phyloP scores from a whole-genome alignment of 2,329 filamentous ascomycete genomes.

The Stachybotrys echinatus region DNA sequence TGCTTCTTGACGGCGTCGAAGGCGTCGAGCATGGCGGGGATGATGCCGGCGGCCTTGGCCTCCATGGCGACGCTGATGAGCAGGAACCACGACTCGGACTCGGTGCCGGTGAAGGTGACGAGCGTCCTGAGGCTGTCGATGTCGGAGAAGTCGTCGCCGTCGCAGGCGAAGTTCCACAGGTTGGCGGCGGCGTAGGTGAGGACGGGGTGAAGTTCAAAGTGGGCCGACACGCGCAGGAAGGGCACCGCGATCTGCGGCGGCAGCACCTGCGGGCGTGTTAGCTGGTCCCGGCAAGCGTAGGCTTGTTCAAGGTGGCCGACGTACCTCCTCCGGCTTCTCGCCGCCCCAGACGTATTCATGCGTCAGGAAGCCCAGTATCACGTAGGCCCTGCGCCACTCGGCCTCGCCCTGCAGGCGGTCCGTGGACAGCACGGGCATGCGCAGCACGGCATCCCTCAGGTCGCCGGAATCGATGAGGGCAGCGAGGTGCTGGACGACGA shows the following conservation, averaged over 20 bases:
- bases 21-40: constrained; percentile 73
- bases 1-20: constrained; percentile 61
- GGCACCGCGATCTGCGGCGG: constrained; percentile 75
- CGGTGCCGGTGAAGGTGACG: constrained; percentile 80
- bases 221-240: constrained; percentile 63
- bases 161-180: constrained; percentile 81
- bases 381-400: constrained; percentile 80
- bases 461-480: constrained; percentile 57
- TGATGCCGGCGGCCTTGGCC: constrained; percentile 66
- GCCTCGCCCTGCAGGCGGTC: constrained; percentile 55
- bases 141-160: constrained; percentile 48
- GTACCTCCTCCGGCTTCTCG: constrained; percentile 65
- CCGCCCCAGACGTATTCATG: constrained; percentile 92
- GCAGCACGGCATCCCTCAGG: constrained; percentile 57
- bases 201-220: constrained; percentile 77
- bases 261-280: constrained; percentile 40
- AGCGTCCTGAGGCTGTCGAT: constrained; percentile 67
- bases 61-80: constrained; percentile 88
- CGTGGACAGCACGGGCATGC: constrained; percentile 66
- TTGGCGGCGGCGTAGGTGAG: constrained; percentile 86
- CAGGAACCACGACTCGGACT: constrained; percentile 94
- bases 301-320: not conserved
- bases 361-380: constrained; percentile 70
- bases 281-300: constrained; percentile 9
- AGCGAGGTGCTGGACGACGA: constrained; percentile 62